phyloP scores from a whole-genome alignment of 2,329 filamentous ascomycete species.

The Sarocladium brachiariae region DNA sequence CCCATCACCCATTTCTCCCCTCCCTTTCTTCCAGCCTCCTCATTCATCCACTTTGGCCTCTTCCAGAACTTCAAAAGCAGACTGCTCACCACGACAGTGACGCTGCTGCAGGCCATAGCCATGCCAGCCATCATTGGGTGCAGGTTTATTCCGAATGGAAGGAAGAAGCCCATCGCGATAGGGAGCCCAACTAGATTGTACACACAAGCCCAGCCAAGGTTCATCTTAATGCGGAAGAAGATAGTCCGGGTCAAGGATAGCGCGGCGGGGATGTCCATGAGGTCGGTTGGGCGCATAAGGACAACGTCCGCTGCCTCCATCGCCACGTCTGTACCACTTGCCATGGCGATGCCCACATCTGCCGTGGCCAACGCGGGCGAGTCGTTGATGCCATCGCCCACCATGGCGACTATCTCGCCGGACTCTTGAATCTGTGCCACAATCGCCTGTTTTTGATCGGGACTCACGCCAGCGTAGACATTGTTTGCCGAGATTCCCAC shows the following conservation, averaged over 20 bases:
- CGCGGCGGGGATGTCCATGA: slow-evolving; percentile 87
- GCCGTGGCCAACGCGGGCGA: slow-evolving; percentile 90
- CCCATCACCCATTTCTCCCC: slow-evolving; percentile 36
- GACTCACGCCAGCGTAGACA: slow-evolving; percentile 82
- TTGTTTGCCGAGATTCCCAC: slow-evolving; percentile 73
- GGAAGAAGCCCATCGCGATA: slow-evolving; percentile 93
- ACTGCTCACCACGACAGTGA: slow-evolving; percentile 81
- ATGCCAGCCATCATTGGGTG: slow-evolving; percentile 93
- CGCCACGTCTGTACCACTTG: slow-evolving; percentile 89
- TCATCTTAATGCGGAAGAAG: slow-evolving; percentile 88
- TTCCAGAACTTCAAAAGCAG: slow-evolving; percentile 82
- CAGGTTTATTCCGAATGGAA: slow-evolving; percentile 79
- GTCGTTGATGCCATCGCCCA: slow-evolving; percentile 97
- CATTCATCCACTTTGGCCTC: slow-evolving; percentile 80
- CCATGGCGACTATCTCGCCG: slow-evolving; percentile 86
- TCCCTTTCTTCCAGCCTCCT: slow-evolving; percentile 52
- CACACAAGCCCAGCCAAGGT: slow-evolving; percentile 83
- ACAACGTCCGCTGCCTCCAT: slow-evolving; percentile 97
- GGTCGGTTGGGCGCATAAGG: slow-evolving; percentile 84
- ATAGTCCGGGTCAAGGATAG: slow-evolving; percentile 77
- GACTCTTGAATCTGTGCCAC: slow-evolving; percentile 66
- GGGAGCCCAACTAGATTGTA: slow-evolving; percentile 91
- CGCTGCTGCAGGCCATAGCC: slow-evolving; percentile 86
- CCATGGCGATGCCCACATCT: slow-evolving; percentile 86
- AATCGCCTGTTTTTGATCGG: slow-evolving; percentile 85